phyloP scores from a whole-genome alignment of 2,329 filamentous ascomycete species.

The Aspergillus glaucus region DNA sequence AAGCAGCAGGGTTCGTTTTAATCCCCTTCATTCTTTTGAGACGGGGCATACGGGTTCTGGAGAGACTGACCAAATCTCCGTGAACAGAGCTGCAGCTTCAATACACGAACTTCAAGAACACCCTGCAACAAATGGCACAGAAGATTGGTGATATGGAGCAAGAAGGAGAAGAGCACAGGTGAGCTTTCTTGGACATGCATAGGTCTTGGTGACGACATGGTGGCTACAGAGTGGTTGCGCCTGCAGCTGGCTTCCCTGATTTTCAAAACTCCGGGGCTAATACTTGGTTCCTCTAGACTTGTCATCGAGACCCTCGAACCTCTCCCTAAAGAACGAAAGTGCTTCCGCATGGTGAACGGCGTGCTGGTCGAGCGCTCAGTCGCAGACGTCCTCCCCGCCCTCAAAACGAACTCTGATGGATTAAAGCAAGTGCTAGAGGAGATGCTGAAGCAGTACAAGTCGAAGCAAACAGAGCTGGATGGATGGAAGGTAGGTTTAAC shows the following conservation, averaged over 20 bases:
- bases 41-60: too few relatives aligned
- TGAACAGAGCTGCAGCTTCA: conserved; percentile 43
- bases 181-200: conserved; percentile 30
- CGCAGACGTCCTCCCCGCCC: conserved; percentile 79
- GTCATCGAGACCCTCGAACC: conserved; percentile 88
- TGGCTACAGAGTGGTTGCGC: neutral
- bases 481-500: conserved; percentile 79
- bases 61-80: neutral
- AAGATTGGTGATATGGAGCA: conserved; percentile 98
- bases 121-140: conserved; percentile 82
- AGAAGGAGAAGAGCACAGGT: conserved; percentile 98
- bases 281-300: conserved; percentile 52
- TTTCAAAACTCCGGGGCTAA: conserved; percentile 4
- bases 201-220: neutral
- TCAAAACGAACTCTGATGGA: conserved; percentile 90
- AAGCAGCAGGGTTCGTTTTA: conserved; percentile 41
- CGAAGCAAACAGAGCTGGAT: conserved; percentile 89
- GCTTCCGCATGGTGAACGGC: conserved; percentile 97
- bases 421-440: conserved; percentile 91
- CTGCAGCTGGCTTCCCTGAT: neutral
- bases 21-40: neutral
- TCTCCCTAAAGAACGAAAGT: conserved; percentile 79
- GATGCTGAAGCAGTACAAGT: conserved; percentile 92
- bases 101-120: conserved; percentile 56
- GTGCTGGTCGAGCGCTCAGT: conserved; percentile 92